These are phyloP conservation scores for Penicillium taxi DNA, from an alignment of 495 filamentous ascomycete genomes.

Conservation along the genomic window DNA sequence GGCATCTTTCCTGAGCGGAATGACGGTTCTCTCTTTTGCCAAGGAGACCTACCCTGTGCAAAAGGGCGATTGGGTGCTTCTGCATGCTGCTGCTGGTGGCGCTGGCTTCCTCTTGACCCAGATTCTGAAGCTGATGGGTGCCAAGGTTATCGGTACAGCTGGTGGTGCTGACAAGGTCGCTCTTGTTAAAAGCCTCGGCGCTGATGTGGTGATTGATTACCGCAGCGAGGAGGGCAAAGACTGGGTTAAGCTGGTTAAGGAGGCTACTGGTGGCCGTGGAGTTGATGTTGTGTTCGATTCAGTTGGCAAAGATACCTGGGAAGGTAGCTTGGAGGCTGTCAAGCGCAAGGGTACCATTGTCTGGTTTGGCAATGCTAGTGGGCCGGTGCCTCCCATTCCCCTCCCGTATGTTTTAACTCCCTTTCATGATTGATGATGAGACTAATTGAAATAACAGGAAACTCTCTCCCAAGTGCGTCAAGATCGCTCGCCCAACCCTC, in stretches of 20 bases:
- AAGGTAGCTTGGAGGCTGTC: constrained; percentile 67
- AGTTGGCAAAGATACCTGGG: constrained; percentile 83
- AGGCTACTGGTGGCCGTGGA: constrained; percentile 63
- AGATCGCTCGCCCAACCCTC: constrained; percentile 66
- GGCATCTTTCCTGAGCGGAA: constrained; percentile 67
- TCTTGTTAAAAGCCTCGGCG: constrained; percentile 59
- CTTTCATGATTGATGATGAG: not conserved
- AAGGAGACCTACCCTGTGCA: constrained; percentile 69
- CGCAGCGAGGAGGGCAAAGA: constrained; percentile 55
- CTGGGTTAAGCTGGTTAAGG: constrained; percentile 55
- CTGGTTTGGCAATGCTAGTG: constrained; percentile 84
- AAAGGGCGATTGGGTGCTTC: constrained; percentile 73
- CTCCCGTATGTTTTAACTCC: constrained; percentile 44
- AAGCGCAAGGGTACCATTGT: constrained; percentile 77
- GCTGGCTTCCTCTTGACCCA: constrained; percentile 74
- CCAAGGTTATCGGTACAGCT: constrained; percentile 76
- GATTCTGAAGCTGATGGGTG: constrained; percentile 64
- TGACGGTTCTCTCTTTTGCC: constrained; percentile 78
- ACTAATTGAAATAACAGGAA: constrained; percentile 17
- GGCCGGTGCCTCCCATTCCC: constrained; percentile 66
- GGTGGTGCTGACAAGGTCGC: constrained; percentile 64
- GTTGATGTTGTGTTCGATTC: constrained; percentile 81
- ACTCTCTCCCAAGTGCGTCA: constrained; percentile 72
- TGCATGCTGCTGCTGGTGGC: constrained; percentile 88
- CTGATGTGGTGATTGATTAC: constrained; percentile 68